phyloP scores from a whole-genome alignment of 805 yeast genomes.

The Alloascoidea hylecoeti region DNA sequence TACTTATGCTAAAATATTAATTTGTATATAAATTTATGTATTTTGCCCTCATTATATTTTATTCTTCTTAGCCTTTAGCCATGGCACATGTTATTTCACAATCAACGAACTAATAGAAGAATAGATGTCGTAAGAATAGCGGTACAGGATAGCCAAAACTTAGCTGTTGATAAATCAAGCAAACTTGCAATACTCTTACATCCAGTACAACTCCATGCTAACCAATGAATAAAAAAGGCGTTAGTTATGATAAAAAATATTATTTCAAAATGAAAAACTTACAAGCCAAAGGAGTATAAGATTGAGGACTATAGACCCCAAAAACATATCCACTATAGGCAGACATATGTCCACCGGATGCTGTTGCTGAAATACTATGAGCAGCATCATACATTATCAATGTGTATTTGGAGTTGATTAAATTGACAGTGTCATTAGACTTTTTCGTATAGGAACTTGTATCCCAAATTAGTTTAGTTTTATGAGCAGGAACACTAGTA shows the following conservation, averaged over 20 bases:
- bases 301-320: conserved; percentile 22
- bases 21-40: too few relatives aligned
- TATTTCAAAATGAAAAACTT: background rate
- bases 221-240: background rate
- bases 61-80: too few relatives aligned
- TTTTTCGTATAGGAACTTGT: conserved; percentile 15
- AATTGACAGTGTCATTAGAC: conserved; percentile 6
- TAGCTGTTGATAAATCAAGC: background rate
- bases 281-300: conserved; percentile 13
- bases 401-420: conserved; percentile 19
- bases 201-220: background rate
- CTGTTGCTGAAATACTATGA: conserved; percentile 12
- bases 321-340: conserved; percentile 15
- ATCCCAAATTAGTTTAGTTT: conserved; percentile 20
- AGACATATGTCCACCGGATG: conserved; percentile 20
- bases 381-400: conserved; percentile 20
- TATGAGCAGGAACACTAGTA: conserved; percentile 13
- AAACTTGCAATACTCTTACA: conserved; percentile 1
- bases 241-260: background rate
- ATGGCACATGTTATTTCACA: too few relatives aligned
- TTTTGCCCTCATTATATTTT: too few relatives aligned
- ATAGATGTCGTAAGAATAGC: background rate
- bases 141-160: background rate
- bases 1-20: too few relatives aligned
- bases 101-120: background rate